Conservation (phyloP, 768 basidiomycete species). For the Sporobolomyces phaffii region DNA sequence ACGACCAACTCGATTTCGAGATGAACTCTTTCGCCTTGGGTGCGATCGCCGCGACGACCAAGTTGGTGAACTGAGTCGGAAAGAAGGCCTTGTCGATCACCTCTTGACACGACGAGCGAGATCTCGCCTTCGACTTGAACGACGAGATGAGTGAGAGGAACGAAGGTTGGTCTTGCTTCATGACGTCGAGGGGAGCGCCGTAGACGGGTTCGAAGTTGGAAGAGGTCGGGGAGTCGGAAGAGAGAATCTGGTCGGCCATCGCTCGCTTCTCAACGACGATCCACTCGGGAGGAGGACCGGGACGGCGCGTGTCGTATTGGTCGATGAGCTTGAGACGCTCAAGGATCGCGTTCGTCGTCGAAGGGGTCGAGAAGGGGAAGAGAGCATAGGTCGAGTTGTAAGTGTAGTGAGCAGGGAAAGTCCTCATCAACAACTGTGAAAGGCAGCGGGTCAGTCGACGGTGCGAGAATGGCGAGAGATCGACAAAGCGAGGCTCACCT, state of each 20-base stretch:
- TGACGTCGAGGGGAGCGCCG: constrained; percentile 11
- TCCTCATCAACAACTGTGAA: constrained; percentile 18
- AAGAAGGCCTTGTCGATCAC: neutral
- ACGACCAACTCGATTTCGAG: constrained; percentile 26
- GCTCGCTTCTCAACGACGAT: neutral
- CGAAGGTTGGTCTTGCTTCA: constrained; percentile 2
- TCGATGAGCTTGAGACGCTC: constrained; percentile 9
- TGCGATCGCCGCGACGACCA: neutral
- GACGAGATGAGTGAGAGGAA: neutral
- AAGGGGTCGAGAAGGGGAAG: constrained; percentile 58
- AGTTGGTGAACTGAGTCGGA: constrained; percentile 4
- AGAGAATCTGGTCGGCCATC: neutral
- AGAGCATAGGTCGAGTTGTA: constrained; percentile 55
- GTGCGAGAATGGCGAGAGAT: constrained; percentile 50
- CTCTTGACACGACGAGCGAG: neutral
- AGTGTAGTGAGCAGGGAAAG: constrained; percentile 16
- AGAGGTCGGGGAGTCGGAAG: neutral
- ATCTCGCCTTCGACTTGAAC: neutral
- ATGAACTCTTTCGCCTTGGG: neutral
- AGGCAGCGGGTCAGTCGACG: constrained; percentile 22
- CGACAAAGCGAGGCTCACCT: neutral
- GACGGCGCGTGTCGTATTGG: constrained; percentile 20
- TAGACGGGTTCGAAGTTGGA: neutral
- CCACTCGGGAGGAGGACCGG: neutral
- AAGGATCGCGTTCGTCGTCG: constrained; percentile 24